Evolutionary conservation across 2,329 filamentous ascomycete species (phyloP).

Genomic region (Arthrocladium fulminans): DNA sequence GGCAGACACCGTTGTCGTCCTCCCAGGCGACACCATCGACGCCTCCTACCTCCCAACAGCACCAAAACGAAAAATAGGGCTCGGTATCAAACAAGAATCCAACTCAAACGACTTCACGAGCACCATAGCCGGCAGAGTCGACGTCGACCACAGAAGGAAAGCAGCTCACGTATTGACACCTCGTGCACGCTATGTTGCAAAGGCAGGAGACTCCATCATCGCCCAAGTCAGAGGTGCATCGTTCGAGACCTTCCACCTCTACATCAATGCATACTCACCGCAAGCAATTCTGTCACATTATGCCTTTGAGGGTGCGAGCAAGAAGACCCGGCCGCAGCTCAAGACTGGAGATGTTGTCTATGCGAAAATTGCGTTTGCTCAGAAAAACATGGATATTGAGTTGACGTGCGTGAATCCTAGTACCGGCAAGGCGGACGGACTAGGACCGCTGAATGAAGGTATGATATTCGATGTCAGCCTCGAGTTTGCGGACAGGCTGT

Average conservation of each 20-base stretch:
- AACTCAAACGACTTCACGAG: slow-evolving; percentile 32
- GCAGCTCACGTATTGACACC: slow-evolving; percentile 29
- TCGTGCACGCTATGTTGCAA: slow-evolving; percentile 61
- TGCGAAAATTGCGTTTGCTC: slow-evolving; percentile 68
- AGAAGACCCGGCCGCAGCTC: slow-evolving; percentile 80
- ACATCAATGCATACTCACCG: slow-evolving; percentile 56
- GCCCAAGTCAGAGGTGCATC: slow-evolving; percentile 71
- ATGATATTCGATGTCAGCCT: slow-evolving; percentile 78
- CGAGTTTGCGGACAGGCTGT: slow-evolving; percentile 69
- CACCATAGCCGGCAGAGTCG: slow-evolving; percentile 30
- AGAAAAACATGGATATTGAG: slow-evolving; percentile 79
- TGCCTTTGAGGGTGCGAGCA: slow-evolving; percentile 85
- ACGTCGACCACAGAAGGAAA: slow-evolving; percentile 34
- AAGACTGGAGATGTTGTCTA: slow-evolving; percentile 72
- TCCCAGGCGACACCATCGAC: slow-evolving; percentile 73
- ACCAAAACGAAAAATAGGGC: slow-evolving; percentile 57
- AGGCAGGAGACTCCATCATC: slow-evolving; percentile 76
- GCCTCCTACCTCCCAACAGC: slow-evolving; percentile 56
- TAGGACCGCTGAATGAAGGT: slow-evolving; percentile 74
- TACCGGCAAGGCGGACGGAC: slow-evolving; percentile 79
- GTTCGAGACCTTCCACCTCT: slow-evolving; percentile 70
- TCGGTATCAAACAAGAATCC: slow-evolving; percentile 57
- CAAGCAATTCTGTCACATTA: slow-evolving; percentile 70
- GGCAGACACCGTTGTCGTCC: slow-evolving; percentile 56
- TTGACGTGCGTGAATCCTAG: slow-evolving; percentile 78